Evolutionary conservation across 164 flowering plant genomes (phyloP), one percentile per base, ranked within the genome.

Genomic region (Houttuynia cordata): DNA sequence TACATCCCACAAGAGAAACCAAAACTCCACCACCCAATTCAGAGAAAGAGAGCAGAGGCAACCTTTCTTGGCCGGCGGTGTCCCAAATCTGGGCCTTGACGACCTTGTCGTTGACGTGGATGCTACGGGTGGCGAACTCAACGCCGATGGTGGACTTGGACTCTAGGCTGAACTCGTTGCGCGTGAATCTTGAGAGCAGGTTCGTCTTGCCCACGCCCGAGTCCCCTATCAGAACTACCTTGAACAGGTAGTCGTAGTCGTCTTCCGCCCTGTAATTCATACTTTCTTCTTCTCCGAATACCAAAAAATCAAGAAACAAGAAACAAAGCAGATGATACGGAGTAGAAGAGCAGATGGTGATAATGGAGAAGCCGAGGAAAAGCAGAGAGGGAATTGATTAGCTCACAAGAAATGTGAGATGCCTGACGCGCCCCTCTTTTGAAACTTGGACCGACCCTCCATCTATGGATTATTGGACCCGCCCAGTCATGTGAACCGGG

Each of bases 1-100:
- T 17, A 14, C 49, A 45, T 45, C 49, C 49, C 13, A 41, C 49
- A 10, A 45, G 14, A 17, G 14, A 45, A 14, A 45, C 8, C 49
- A 45, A 45, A 12, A 45, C 0, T 12, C 14, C 2, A 17, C 3
- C 15, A 45, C 49, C 14, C 17, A 45, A 3, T 45, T 45, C 17
- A 45, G 17, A 45, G 17, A 45, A 45, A 12, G 13, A 53, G 13
- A 53, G 19, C 22, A 4, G n/a, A 53, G n/a, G 18, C 6, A 45
- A 45, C 49, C 60, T 81, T 83, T 45, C 49, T 61, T 81, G 85
- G 53, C 85, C 85, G 45, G 85, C 85, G 24, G 85, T 81, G 67
- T 81, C 85, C 85, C 85, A 81, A 74, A 81, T 81, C 81, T 78
- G 85, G 53, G 85, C 85, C 64, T 81, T 81, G 63, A 81, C 75